Base-by-base conservation (phyloP, 176 grass and related monocot species). In the Aegilops bicornis region DNA sequence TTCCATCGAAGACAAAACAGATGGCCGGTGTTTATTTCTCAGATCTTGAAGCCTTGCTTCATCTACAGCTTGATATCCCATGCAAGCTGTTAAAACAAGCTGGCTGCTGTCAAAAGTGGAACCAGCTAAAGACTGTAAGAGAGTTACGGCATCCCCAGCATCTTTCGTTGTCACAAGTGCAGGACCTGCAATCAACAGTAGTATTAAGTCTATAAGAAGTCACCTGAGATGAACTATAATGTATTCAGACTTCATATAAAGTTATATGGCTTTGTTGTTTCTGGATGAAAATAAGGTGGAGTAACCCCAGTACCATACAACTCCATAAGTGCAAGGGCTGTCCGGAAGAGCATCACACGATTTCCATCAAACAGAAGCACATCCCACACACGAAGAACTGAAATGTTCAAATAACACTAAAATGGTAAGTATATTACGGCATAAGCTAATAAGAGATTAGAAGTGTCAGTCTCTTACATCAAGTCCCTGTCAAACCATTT, bases 381-480 rank as follows among this genome's bases (percentile, higher is more conserved):
- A 87, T 99, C 97, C 97, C 97, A 99, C 4, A 99, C 89, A 84
- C 97, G 97, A 88, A 99, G 97, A 82, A 97, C 97, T 99, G 90
- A 70, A 89, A 94, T 80, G 25, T 89, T 82, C 43, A 86, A 84
- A 84, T 39, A 86, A 31, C 47, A 88, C 77, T 67, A 77, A 85
- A 80, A 75, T 48, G 42, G 36, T 87, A 52, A 88, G 47, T 30
- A 85, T 71, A 68, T 73, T 75, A 76, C 45, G 17, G 82, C 19
- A 81, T 48, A 72, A 77, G 15, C 45, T 82, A 73, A 77, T 81
- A 82, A 64, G 54, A 16, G 43, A 79, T 19, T 43, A 20, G 5
- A 67, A 58, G 74, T 45, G 22, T 89, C 36, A 50, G 9, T 63
- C 69, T 27, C 45, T 64, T 37, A 16, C 8, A 69, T 22, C 47